phyloP scores from a whole-genome alignment of 164 flowering plant genomes.

The Magnolia sinica region DNA sequence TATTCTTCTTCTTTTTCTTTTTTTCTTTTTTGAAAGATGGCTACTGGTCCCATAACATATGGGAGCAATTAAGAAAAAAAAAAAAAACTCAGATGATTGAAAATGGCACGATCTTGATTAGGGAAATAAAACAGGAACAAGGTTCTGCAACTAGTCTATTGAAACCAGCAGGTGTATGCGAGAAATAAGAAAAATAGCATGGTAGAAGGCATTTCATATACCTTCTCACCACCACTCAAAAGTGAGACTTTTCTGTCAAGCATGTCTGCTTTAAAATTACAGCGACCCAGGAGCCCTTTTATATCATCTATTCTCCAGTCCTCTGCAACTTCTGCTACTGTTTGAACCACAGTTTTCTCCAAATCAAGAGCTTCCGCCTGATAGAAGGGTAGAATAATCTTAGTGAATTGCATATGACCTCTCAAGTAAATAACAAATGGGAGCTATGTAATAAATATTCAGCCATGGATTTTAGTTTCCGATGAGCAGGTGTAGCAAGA shows the following conservation, averaged over 20 bases:
- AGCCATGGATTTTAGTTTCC: neutral
- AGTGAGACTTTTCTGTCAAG: slow-evolving; percentile 90
- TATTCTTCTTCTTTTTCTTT: too few relatives aligned
- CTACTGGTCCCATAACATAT: too few relatives aligned
- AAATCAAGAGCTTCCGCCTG: slow-evolving; percentile 99
- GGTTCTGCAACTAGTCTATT: neutral
- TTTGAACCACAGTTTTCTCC: slow-evolving; percentile 85
- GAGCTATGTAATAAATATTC: neutral
- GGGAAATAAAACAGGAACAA: neutral
- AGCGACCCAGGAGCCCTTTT: slow-evolving; percentile 97
- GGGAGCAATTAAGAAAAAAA: neutral
- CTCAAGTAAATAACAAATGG: neutral
- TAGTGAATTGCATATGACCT: neutral
- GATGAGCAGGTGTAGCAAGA: neutral
- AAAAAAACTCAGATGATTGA: neutral
- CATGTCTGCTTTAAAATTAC: slow-evolving; percentile 94
- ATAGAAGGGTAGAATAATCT: slow-evolving; percentile 9
- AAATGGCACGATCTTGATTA: neutral
- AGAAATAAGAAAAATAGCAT: neutral
- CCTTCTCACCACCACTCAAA: slow-evolving; percentile 99
- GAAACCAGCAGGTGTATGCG: neutral
- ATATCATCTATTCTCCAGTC: slow-evolving; percentile 94
- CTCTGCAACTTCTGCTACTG: slow-evolving; percentile 91
- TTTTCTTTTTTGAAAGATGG: too few relatives aligned
- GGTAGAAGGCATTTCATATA: slow-evolving; percentile 14